Conservation (phyloP, 345 rosid genomes). For the Gynandropsis gynandra region DNA sequence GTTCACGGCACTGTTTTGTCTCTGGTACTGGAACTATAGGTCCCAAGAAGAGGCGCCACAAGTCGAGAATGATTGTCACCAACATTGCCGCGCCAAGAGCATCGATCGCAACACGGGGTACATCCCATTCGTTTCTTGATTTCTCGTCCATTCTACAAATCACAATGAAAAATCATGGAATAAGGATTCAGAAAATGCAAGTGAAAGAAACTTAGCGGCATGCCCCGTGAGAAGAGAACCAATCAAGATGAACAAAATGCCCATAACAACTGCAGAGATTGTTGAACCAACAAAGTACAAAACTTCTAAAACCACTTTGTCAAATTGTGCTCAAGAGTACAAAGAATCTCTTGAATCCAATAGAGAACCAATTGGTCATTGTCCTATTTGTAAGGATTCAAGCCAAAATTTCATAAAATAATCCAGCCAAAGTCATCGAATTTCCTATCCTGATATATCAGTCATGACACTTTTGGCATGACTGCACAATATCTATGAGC, state of each 20-base stretch:
- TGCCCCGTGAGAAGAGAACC: neutral
- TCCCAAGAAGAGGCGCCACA: conserved; percentile 92
- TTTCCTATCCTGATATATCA: neutral
- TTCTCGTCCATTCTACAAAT: conserved; percentile 84
- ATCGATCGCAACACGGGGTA: conserved; percentile 79
- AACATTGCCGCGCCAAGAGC: conserved; percentile 95
- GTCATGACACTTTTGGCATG: neutral
- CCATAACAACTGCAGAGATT: too few species aligned
- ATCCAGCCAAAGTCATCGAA: neutral
- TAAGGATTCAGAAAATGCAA: neutral
- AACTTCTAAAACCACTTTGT: too few species aligned
- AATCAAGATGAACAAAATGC: neutral
- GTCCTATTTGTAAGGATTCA: neutral
- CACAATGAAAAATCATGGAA: neutral
- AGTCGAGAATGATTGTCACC: conserved; percentile 86
- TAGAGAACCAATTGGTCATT: too few species aligned
- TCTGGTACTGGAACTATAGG: conserved; percentile 62
- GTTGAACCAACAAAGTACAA: too few species aligned
- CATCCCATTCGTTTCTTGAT: conserved; percentile 69
- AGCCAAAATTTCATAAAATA: neutral
- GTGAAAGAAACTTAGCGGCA: neutral
- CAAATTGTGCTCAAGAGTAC: too few species aligned
- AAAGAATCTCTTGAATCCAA: too few species aligned
- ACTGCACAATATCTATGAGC: neutral
- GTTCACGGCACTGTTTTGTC: conserved; percentile 49